These are phyloP conservation scores for Closterium sp. DNA, from an alignment of 139 green algal genomes.

Conservation along the genomic window DNA sequence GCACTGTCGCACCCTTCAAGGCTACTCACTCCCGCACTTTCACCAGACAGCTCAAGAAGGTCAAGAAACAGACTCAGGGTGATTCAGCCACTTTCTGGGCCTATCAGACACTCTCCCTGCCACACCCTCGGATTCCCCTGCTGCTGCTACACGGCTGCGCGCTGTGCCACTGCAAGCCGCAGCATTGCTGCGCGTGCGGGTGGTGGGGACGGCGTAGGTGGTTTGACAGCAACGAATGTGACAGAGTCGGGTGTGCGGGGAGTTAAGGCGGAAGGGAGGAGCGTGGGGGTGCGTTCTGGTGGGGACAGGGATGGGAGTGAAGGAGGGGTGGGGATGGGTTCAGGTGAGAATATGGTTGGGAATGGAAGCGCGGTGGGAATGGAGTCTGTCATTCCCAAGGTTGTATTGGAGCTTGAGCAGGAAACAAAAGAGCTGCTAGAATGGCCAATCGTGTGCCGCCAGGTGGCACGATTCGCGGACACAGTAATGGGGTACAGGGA, in stretches of 20 bases:
- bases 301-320: too few relatives aligned
- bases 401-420: not conserved
- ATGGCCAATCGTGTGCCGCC: constrained; percentile 22
- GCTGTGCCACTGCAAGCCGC: too few relatives aligned
- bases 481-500: constrained; percentile 12
- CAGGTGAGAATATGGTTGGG: not conserved
- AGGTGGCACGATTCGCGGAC: constrained; percentile 22
- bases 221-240: not conserved
- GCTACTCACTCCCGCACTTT: too few relatives aligned
- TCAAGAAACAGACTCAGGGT: not conserved
- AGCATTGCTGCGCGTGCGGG: not conserved
- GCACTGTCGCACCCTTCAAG: too few relatives aligned
- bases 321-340: not conserved
- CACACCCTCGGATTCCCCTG: not conserved
- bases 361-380: not conserved
- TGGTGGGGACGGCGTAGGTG: not conserved
- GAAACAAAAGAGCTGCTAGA: constrained; percentile 12
- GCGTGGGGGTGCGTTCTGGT: too few relatives aligned
- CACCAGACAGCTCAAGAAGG: too few relatives aligned
- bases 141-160: not conserved
- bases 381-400: not conserved
- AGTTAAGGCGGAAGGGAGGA: not conserved
- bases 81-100: not conserved
- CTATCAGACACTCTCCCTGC: not conserved
- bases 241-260: not conserved